Evolutionary conservation across 306 rosid genomes (phyloP).

Genomic region (Canavalia ensiformis): DNA sequence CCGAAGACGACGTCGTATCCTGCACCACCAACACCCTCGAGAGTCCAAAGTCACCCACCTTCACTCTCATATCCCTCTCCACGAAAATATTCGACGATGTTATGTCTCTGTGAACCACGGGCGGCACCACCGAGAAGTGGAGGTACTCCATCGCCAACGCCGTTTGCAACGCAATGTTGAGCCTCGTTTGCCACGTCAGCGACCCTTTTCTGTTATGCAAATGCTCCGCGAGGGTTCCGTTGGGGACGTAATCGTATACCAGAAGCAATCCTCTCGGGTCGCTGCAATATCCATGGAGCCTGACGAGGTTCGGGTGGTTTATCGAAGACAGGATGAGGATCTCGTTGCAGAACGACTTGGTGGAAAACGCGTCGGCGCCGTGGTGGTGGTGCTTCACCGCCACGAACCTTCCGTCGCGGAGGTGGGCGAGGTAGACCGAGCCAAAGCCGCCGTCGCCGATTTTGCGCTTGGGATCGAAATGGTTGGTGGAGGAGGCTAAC

Average conservation of each 20-base stretch:
- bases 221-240: constrained; percentile 92
- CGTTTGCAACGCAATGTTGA: constrained; percentile 82
- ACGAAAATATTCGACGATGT: constrained; percentile 85
- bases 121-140: constrained; percentile 80
- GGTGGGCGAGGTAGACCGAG: constrained; percentile 81
- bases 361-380: constrained; percentile 62
- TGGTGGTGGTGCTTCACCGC: constrained; percentile 93
- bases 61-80: constrained; percentile 89
- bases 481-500: constrained; percentile 70
- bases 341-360: constrained; percentile 92
- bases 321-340: constrained; percentile 86
- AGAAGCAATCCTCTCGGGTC: constrained; percentile 87
- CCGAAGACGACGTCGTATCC: constrained; percentile 59
- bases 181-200: constrained; percentile 76
- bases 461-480: constrained; percentile 82
- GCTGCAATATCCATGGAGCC: constrained; percentile 93
- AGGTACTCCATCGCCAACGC: constrained; percentile 95
- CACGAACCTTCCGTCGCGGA: constrained; percentile 70
- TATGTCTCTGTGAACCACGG: constrained; percentile 91
- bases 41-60: constrained; percentile 95
- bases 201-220: constrained; percentile 65
- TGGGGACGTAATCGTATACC: constrained; percentile 85
- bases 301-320: constrained; percentile 87
- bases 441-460: constrained; percentile 98
- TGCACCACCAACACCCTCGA: constrained; percentile 76